These are phyloP conservation scores for Angomonas ambiguus DNA, from an alignment of 208 protist genomes.

Conservation along the genomic window DNA sequence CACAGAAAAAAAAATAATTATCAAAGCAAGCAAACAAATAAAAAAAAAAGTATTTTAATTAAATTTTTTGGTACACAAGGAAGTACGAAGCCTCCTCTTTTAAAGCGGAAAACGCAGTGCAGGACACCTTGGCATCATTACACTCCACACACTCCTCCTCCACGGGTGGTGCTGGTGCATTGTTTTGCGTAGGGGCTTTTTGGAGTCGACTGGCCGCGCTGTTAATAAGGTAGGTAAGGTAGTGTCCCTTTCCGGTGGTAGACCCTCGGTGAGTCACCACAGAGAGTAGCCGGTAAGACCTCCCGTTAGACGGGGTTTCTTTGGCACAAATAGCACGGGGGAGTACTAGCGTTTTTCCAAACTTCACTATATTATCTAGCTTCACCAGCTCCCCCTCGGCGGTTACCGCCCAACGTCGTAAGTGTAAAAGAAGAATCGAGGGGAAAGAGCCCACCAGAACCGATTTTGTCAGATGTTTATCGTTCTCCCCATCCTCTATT, in stretches of 20 bases:
- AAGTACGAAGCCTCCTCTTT: slow-evolving; percentile 71
- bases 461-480: slow-evolving; percentile 65
- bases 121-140: slow-evolving; percentile 58
- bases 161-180: not conserved
- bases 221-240: slow-evolving; percentile 64
- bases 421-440: slow-evolving; percentile 60
- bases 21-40: slow-evolving; percentile 3
- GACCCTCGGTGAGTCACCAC: slow-evolving; percentile 67
- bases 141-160: slow-evolving; percentile 48
- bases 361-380: slow-evolving; percentile 69
- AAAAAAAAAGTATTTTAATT: not conserved
- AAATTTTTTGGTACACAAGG: slow-evolving; percentile 60
- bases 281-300: slow-evolving; percentile 60
- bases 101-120: slow-evolving; percentile 19
- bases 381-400: slow-evolving; percentile 81
- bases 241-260: slow-evolving; percentile 55
- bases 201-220: slow-evolving; percentile 30
- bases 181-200: not conserved
- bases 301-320: slow-evolving; percentile 30
- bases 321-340: slow-evolving; percentile 53
- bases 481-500: slow-evolving; percentile 51
- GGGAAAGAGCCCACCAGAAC: slow-evolving; percentile 44
- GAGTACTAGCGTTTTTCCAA: slow-evolving; percentile 44
- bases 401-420: slow-evolving; percentile 81
- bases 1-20: not conserved